Base-by-base conservation (phyloP, 306 rosid species). In the Cyamopsis tetragonoloba region DNA sequence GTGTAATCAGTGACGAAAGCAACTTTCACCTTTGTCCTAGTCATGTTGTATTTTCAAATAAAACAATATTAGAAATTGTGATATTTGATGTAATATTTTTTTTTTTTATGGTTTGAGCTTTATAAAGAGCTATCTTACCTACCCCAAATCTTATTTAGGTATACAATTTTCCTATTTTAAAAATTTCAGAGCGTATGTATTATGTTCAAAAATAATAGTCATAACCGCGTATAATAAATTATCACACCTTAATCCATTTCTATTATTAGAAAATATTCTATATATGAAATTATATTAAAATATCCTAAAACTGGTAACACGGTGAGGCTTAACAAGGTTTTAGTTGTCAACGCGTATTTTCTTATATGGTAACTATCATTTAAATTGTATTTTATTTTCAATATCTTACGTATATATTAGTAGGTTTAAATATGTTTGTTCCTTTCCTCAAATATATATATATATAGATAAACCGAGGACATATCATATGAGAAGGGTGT, bases 21-120 rank as follows among this genome's bases (percentile, higher is more conserved):
- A 2, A 85, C 81, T 3, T 79, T 83, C 61, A 78, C 87, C 75
- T 80, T 88, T 73, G 69, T 78, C 59, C 89, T 78, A 0, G 89
- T 72, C 96, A 85, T 89, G 42, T 12, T 5, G 53, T 38, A 10
- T 41, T 31, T 0, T 9, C 1, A 19, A 38, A 51, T 15, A 68
- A 71, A 22, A 6, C 11, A 22, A 19, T 1, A 57, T n/a, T n/a
- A 15, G 23, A 5, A 46, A 32, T 42, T 24, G 18, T 13, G 8
- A 26, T 23, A 6, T 61, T 23, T 57, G 10, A 27, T 23, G 43
- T 7, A 11, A 41, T 61, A 11, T 38, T 26, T 24, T 3, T 13
- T 3, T 13, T 2, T 1, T 26, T 2, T 1, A 11, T 1, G 1
- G 4, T 30, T 1, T 35, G 5, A 18, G n/a, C 31, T 28, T 64